These are phyloP conservation scores for Suillus luteus DNA, from an alignment of 768 basidiomycete species.

Conservation along the genomic window DNA sequence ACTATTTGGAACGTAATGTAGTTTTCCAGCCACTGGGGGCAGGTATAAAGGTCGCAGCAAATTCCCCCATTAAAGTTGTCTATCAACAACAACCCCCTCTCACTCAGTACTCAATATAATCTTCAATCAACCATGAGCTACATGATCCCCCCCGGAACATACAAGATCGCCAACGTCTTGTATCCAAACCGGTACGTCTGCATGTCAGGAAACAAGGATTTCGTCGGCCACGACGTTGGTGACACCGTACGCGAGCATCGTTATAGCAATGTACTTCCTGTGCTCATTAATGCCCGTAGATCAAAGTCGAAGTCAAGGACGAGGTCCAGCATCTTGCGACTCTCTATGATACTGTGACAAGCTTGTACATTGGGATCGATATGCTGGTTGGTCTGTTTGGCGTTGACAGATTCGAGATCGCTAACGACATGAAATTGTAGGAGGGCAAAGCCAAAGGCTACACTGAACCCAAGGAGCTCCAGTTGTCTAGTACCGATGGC, in stretches of 20 bases:
- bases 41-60: neutral
- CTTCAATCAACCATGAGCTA: neutral
- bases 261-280: neutral
- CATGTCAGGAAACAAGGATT: neutral
- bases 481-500: neutral
- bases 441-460: neutral
- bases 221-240: neutral
- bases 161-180: neutral
- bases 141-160: neutral
- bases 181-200: neutral
- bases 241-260: neutral
- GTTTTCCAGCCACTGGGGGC: neutral
- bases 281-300: neutral
- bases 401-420: neutral
- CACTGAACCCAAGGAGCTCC: neutral
- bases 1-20: neutral
- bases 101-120: neutral
- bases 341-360: neutral
- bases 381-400: neutral
- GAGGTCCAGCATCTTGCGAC: neutral
- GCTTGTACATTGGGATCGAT: neutral
- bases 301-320: neutral
- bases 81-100: neutral
- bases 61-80: neutral
- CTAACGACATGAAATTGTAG: neutral